Base-by-base conservation (phyloP, 2,329 filamentous ascomycete species). In the Aspergillaceae sp. region DNA sequence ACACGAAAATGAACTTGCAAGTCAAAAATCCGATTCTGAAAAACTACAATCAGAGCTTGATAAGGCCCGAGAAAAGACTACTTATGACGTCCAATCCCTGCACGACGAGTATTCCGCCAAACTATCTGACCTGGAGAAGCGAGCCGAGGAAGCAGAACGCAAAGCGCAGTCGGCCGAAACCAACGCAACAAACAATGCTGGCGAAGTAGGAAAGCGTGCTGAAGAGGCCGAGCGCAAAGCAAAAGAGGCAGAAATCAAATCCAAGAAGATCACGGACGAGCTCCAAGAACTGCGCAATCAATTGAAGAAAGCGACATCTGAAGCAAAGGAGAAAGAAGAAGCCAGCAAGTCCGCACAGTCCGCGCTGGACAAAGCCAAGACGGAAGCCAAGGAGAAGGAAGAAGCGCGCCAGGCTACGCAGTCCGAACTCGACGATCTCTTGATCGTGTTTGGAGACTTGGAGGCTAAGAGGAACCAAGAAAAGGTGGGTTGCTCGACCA, bases 371-470 rank as follows among this genome's bases (percentile, higher is more conserved):
- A 65, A 63, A 52, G 56, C 55, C n/a, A 56, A 64, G 29, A 48
- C 51, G 2, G 62, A 66, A 37, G 56, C 51, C 6, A 58, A 59
- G 53, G 68, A 76, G 52, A 82, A 78, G 51, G 79, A 82, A 54
- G 75, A 80, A 49, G 80, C 84, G 48, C 80, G 78, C 46, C 74
- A 80, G 50, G 69, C 76, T 1, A 75, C 77, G 4, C 86, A 91
- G 61, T 75, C 78, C 2, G 87, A 92, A 64, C 72, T 91, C 40
- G 87, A 92, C 55, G 87, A 92, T 63, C 73, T 91, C 45, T 70
- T 92, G 33, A 85, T 91, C 70, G 83, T 92, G 4, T 87, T 90
- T 65, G 82, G 80, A 9, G 87, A 92, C 60, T 61, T 89, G 11
- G 87, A 92, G 65, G 84, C 87, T 45, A 91, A 90, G 68, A 74